Base-by-base conservation (phyloP, 441 rosid genomes). In the Bruguiera hainesii region DNA sequence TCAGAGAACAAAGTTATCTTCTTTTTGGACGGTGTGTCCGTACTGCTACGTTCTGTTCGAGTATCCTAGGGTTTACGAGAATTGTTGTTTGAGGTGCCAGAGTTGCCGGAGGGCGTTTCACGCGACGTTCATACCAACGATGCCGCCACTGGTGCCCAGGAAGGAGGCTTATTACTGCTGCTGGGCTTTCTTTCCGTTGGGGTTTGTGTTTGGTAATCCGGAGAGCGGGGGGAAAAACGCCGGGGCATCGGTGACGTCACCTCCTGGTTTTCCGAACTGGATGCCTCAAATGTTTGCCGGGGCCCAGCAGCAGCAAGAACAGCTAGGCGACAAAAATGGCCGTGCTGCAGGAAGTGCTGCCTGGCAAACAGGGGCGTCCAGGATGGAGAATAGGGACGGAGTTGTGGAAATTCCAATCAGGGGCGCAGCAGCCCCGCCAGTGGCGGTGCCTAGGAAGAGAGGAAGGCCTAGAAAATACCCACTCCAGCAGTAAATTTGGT, bases 1-100 rank as follows among this genome's bases (percentile, higher is more conserved):
- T 64, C 64, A 63, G 63, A 64, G 60, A 56, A 71, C 78, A 60
- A 88, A 73, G 65, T 59, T 81, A 70, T 56, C 86, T 1, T 86
- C 92, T 63, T 96, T 96, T 79, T 96, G 97, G 99, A 96, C 99
- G n/a, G 86, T 86, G 5, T 96, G 97, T 55, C 99, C 99, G 0
- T 92, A 92, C 72, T 96, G 98, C 74, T 93, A 84, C 65, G 64
- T 85, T 13, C 73, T 96, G 56, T 94, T 79, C 37, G 99, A 96
- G 88, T 96, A 90, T 68, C 92, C 96, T 23, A 82, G 73, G 81
- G 86, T 82, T 69, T 96, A 96, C 56, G 91, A 86, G 83, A 83
- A 87, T 61, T 96, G 92, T 66, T 78, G 81, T 70, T 59, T 95
- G 69, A 71, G 88, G 76, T 95, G 99, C 61, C 88, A 85, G 72